Percentiles rank a stretch among this genome's conserved stretches.
Evolutionary conservation across 805 yeast genomes (phyloP).

Genomic region (Myxozyma mucilagina): DNA sequence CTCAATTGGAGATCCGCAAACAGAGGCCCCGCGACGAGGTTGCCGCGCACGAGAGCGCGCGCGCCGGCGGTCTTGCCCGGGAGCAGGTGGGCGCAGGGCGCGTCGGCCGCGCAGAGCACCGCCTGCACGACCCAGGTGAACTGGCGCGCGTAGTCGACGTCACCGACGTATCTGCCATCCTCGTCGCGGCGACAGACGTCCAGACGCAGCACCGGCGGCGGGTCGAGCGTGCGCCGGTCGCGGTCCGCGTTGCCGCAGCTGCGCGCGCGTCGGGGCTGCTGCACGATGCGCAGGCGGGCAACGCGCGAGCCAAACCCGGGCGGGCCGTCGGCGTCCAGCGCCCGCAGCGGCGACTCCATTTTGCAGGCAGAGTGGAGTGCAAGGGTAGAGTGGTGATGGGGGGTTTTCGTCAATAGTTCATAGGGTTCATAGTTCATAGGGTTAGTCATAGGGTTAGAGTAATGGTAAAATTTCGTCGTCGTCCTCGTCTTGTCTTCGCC

Average conservation of each 20-base stretch:
- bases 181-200: conserved; percentile 16
- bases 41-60: conserved; percentile 29
- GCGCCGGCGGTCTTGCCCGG: conserved; percentile 11
- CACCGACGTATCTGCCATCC: conserved; percentile 15
- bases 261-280: conserved; percentile 33
- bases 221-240: conserved; percentile 32
- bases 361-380: background rate
- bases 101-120: conserved; percentile 18
- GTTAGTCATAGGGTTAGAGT: too few relatives aligned
- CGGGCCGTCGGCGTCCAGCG: conserved; percentile 26
- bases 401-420: too few relatives aligned
- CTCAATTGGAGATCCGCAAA: conserved; percentile 23
- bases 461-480: too few relatives aligned
- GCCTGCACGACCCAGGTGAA: conserved; percentile 29
- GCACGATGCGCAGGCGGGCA: conserved; percentile 23
- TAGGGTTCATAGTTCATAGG: too few relatives aligned
- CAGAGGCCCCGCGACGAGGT: conserved; percentile 28
- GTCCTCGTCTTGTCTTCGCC: too few relatives aligned
- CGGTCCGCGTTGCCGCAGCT: conserved; percentile 32
- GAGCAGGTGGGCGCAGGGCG: background rate
- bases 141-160: conserved; percentile 22
- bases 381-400: too few relatives aligned
- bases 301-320: conserved; percentile 14
- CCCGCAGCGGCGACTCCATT: conserved; percentile 10
- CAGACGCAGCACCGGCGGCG: conserved; percentile 32